These are phyloP conservation scores for Ustulina deusta DNA, from an alignment of 2,329 filamentous ascomycete genomes.

Conservation along the genomic window DNA sequence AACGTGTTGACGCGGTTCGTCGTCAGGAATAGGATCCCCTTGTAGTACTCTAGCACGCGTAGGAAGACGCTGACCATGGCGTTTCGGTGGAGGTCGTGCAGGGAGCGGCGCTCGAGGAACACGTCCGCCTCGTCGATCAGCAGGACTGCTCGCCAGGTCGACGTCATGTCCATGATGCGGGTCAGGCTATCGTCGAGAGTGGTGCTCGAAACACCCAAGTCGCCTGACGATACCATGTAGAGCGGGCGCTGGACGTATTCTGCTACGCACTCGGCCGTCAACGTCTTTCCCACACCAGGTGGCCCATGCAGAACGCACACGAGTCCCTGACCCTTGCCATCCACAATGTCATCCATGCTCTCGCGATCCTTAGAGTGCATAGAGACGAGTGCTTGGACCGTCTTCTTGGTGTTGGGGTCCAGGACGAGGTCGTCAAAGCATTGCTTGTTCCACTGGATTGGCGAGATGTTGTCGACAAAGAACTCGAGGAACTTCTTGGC, in stretches of 20 bases:
- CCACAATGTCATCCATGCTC: slow-evolving; percentile 41
- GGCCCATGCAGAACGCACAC: slow-evolving; percentile 61
- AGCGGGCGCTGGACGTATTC: slow-evolving; percentile 53
- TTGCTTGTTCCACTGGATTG: slow-evolving; percentile 39
- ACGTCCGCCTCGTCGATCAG: slow-evolving; percentile 53
- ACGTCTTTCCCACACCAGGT: slow-evolving; percentile 58
- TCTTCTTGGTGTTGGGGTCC: slow-evolving; percentile 39
- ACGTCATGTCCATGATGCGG: slow-evolving; percentile 56
- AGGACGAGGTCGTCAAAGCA: slow-evolving; percentile 45
- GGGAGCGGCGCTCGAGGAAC: slow-evolving; percentile 53
- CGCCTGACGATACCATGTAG: slow-evolving; percentile 51
- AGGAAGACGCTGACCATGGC: slow-evolving; percentile 45
- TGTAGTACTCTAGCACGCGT: slow-evolving; percentile 44
- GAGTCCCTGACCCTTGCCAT: slow-evolving; percentile 53
- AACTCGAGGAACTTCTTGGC: slow-evolving; percentile 51
- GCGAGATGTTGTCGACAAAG: slow-evolving; percentile 40
- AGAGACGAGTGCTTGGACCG: slow-evolving; percentile 41
- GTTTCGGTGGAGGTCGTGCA: slow-evolving; percentile 40
- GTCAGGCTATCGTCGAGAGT: slow-evolving; percentile 43
- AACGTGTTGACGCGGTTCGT: slow-evolving; percentile 43
- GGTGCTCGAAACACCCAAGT: slow-evolving; percentile 47
- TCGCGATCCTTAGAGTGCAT: slow-evolving; percentile 33
- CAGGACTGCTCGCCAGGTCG: slow-evolving; percentile 55
- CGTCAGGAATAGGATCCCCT: slow-evolving; percentile 44
- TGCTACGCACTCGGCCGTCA: slow-evolving; percentile 56